Evolutionary conservation across 805 yeast species (phyloP).

Genomic region (Hanseniaspora meyeri): DNA sequence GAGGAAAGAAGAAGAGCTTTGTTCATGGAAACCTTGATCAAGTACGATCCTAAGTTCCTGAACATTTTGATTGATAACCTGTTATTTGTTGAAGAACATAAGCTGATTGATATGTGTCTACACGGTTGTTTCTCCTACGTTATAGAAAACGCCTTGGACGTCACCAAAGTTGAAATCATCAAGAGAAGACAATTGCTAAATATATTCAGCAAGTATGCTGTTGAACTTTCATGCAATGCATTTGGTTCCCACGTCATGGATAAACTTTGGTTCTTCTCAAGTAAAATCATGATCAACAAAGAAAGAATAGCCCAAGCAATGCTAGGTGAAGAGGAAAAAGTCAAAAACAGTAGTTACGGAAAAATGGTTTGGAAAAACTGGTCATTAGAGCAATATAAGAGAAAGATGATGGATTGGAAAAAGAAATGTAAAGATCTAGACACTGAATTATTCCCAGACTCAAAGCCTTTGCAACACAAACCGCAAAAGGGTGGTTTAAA

Average conservation of each 20-base stretch:
- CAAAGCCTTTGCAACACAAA: conserved; percentile 26
- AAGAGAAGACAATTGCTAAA: conserved; percentile 61
- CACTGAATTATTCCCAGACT: conserved; percentile 30
- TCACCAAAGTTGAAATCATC: conserved; percentile 38
- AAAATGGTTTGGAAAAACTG: conserved; percentile 91
- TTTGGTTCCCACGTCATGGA: conserved; percentile 89
- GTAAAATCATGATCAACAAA: conserved; percentile 66
- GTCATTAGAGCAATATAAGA: conserved; percentile 65
- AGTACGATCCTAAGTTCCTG: conserved; percentile 51
- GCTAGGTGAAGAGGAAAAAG: conserved; percentile 43
- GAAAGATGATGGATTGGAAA: conserved; percentile 80
- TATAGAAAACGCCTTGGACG: conserved; percentile 52
- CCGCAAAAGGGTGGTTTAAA: neutral
- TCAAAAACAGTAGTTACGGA: conserved; percentile 81
- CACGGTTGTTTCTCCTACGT: conserved; percentile 90
- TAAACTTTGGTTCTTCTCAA: conserved; percentile 66
- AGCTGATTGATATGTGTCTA: conserved; percentile 58
- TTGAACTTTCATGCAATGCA: conserved; percentile 61
- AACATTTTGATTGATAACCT: conserved; percentile 47
- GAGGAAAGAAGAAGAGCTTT: conserved; percentile 73
- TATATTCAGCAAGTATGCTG: conserved; percentile 43
- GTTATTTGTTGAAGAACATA: conserved; percentile 46
- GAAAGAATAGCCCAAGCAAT: conserved; percentile 72
- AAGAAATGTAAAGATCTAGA: conserved; percentile 43
- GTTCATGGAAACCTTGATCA: conserved; percentile 60